Evolutionary conservation across 2,329 filamentous ascomycete species (phyloP), one percentile per base, ranked within the genome.

Genomic region (Xylariaceae sp.): DNA sequence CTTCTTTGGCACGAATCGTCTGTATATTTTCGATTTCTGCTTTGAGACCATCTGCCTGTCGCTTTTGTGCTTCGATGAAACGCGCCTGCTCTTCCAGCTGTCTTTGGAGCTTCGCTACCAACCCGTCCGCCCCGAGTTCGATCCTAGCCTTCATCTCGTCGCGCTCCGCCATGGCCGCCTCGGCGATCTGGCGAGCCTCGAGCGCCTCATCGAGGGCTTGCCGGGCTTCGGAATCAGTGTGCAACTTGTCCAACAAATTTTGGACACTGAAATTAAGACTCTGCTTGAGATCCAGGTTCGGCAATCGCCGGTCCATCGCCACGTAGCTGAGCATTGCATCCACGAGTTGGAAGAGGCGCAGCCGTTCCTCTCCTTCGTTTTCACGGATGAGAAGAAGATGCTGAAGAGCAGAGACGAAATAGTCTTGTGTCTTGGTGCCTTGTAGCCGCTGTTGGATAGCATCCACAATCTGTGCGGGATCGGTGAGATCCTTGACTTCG

Each of bases 251-350:
- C 47, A 98, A 72, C 51, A 98, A 72, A 62, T 80, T 94, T 66
- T 97, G 92, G 8, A 98, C 92, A 0, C 90, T 96, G 56, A 97
- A 97, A 62, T 94, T 96, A 50, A 98, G 76, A 58, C 88, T 94
- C 63, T 97, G 90, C 69, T 96, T 96, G 43, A 98, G 76, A 61
- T 98, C 92, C 81, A 97, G 90, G 63, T 98, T 90, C 27, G 92
- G 92, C 49, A 97, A 66, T 48, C 92, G 78, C 57, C 92, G 79
- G 63, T 98, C 92, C 90, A 98, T 98, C 54, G 90, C 90, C 47
- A 98, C 90, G 63, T 97, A 97, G 64, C 88, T 95, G 50, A 98
- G 79, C 88, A 97, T 97, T n/a, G 87, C 83, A 64, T 98, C 92
- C 18, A 97, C 89, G 18, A 98, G 78, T 68, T 97, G 92, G 66